These are phyloP conservation scores for Trichosporon faecale DNA, from an alignment of 1,284 basidiomycete species.

Conservation along the genomic window DNA sequence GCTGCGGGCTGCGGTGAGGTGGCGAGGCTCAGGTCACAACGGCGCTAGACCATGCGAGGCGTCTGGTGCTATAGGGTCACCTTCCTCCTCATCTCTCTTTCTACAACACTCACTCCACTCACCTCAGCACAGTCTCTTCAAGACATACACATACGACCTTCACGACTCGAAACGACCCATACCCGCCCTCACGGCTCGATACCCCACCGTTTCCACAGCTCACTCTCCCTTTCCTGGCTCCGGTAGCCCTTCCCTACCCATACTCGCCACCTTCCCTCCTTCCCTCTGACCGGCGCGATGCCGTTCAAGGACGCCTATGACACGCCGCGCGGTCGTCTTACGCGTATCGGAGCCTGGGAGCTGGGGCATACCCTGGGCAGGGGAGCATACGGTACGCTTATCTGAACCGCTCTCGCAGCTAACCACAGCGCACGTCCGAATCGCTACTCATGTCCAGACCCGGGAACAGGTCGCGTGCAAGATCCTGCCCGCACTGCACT, in stretches of 20 bases:
- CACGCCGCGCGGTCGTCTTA: slow-evolving; percentile 36
- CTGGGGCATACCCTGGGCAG: slow-evolving; percentile 45
- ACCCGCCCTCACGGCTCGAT: neutral
- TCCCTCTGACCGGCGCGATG: neutral
- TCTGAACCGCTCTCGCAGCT: neutral
- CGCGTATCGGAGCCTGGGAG: slow-evolving; percentile 41
- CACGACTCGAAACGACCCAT: neutral
- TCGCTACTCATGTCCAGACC: slow-evolving; percentile 41
- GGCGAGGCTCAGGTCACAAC: neutral
- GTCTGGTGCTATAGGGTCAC: neutral
- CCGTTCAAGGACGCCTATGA: slow-evolving; percentile 5
- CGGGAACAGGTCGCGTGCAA: slow-evolving; percentile 49
- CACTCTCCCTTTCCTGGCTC: neutral
- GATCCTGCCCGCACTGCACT: slow-evolving; percentile 47
- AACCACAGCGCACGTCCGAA: slow-evolving; percentile 47
- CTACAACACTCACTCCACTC: neutral
- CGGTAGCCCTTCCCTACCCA: neutral
- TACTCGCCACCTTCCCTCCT: neutral
- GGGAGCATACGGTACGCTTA: slow-evolving; percentile 46
- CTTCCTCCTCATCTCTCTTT: neutral
- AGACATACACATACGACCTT: neutral
- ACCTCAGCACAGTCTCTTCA: neutral
- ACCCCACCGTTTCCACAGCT: neutral
- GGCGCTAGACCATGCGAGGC: neutral
- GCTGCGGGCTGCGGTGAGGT: neutral